Base-by-base conservation (phyloP, 2,329 filamentous ascomycete genomes). In the Zalaria obscura region DNA sequence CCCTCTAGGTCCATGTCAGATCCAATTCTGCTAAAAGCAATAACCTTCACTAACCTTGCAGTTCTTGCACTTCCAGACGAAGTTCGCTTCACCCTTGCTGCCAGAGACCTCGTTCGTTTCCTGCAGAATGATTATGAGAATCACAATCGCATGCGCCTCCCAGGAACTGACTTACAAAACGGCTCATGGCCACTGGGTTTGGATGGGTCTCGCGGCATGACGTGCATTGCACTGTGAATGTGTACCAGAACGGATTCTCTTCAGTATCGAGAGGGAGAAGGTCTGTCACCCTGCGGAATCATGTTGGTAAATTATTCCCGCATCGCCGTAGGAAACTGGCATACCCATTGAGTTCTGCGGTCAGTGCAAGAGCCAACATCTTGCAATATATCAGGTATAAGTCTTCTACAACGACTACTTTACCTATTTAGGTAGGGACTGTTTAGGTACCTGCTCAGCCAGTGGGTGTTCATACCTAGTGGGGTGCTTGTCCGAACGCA, bases 11-110 rank as follows among this genome's bases (percentile, higher is more conserved):
- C 2, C 5, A 35, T 18, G 32, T 27, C 5, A 39, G 34, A 7
- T 42, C 3, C 7, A 10, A 27, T 6, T 8, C 7, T 6, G 11
- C 35, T 9, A 35, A 7, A 18, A 18, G 18, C 18, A 18, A 18
- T 18, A 18, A 18, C 18, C 18, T 18, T 18, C 18, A 59, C 65
- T 27, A 51, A 91, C 87, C 76, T 91, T 93, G 78, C 91, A 98
- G 59, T 91, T 89, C 65, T 93, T 94, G 73, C 91, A 98, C 62
- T 79, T 88, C 89, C 91, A 98, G n/a, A 98, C 91, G 63, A 98
- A 98, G 63, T 96, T 96, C 46, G 91, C 91, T 63, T 96, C 88
- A 49, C 91, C 91, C 55, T 86, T 76, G 61, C 88, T 95, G 31
- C 88, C 88, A 48, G 85, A 91, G 61, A 95, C 78, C 49, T 95